A percentile compares a stretch with the other conserved stretches of the same genome.
These are phyloP conservation scores for Fusarium luffae DNA, from an alignment of 2,329 filamentous ascomycete species.

Conservation along the genomic window DNA sequence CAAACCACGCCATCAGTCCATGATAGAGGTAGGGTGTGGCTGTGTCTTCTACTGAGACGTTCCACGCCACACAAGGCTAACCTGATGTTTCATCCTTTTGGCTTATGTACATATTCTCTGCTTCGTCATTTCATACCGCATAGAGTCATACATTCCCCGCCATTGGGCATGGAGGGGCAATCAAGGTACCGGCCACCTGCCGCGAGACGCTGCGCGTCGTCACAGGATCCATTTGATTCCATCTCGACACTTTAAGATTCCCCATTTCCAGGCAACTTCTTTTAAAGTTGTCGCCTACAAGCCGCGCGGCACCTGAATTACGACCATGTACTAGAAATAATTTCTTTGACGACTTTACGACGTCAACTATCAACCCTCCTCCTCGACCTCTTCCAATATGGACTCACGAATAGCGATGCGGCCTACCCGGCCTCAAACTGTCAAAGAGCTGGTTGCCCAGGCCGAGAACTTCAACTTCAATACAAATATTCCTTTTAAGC, in stretches of 20 bases:
- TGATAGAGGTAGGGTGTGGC: constrained; percentile 22
- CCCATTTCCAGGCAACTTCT: constrained; percentile 28
- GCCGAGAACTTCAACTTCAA: constrained; percentile 88
- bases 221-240: constrained; percentile 34
- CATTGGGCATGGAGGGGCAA: constrained; percentile 41
- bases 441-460: constrained; percentile 80
- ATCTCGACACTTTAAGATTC: constrained; percentile 15
- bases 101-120: constrained; percentile 10
- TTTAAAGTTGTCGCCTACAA: constrained; percentile 14
- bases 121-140: neutral
- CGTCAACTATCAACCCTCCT: constrained; percentile 2
- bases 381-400: constrained; percentile 37
- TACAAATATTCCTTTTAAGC: constrained; percentile 77
- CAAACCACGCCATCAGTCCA: constrained; percentile 39
- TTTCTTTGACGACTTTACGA: constrained; percentile 18
- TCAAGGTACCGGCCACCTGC: constrained; percentile 30
- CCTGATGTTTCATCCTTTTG: neutral
- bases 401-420: constrained; percentile 47
- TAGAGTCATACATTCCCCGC: constrained; percentile 31
- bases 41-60: neutral
- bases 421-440: constrained; percentile 68
- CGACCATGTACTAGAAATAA: constrained; percentile 33
- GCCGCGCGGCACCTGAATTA: constrained; percentile 19
- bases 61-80: neutral
- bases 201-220: constrained; percentile 33